A percentile compares a stretch with the other conserved stretches of the same genome.
phyloP scores from a whole-genome alignment of 371 early-diverging fungal genomes.

The Saksenaea vasiformis region DNA sequence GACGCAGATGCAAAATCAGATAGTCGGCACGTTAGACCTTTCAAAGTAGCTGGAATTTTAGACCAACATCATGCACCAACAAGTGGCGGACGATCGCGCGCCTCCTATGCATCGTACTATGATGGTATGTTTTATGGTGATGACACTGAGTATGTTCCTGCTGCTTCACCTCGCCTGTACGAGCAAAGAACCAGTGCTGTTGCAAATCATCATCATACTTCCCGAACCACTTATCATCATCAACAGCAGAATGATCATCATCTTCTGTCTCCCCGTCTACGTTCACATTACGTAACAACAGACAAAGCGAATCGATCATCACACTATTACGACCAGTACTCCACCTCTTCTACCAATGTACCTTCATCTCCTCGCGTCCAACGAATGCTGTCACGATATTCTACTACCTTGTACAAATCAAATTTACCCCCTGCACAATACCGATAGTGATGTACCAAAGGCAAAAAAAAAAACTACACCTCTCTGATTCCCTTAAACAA shows the following conservation, averaged over 20 bases:
- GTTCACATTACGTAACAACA: not conserved
- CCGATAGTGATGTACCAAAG: slow-evolving; percentile 1
- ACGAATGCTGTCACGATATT: not conserved
- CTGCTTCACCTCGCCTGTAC: not conserved
- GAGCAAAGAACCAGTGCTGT: not conserved
- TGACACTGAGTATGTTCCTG: not conserved
- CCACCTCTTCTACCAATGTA: not conserved
- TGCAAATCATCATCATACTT: not conserved
- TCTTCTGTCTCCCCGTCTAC: not conserved
- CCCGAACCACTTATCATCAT: not conserved
- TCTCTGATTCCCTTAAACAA: not conserved
- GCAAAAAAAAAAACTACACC: not conserved
- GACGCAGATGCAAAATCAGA: not conserved
- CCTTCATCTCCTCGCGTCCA: not conserved
- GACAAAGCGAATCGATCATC: not conserved
- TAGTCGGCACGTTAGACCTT: not conserved
- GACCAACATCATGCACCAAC: slow-evolving; percentile 1
- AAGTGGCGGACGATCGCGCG: not conserved
- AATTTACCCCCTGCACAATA: not conserved
- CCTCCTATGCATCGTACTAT: not conserved
- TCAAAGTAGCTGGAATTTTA: slow-evolving; percentile 1
- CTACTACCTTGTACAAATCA: not conserved
- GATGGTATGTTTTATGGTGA: not conserved
- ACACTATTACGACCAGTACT: not conserved
- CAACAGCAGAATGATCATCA: not conserved